These are phyloP conservation scores for Penicillium soppii DNA, from an alignment of 495 filamentous ascomycete species.

Conservation along the genomic window DNA sequence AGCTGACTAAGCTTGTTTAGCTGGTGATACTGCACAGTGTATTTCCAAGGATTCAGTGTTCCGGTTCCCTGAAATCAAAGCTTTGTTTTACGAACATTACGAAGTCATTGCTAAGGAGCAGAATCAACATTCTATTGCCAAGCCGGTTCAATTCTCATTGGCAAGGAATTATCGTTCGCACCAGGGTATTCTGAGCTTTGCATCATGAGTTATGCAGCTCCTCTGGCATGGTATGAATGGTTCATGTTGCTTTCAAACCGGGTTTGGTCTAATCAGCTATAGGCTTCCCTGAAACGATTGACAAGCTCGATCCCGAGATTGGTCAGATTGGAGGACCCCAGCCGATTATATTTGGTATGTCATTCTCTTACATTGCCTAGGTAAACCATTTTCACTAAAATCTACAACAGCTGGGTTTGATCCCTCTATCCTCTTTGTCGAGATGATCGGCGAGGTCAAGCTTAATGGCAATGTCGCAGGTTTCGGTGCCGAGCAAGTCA, in stretches of 20 bases:
- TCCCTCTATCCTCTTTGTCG: constrained; percentile 21
- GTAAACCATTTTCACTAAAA: constrained; percentile 5
- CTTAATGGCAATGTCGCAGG: constrained; percentile 27
- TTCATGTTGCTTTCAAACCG: neutral
- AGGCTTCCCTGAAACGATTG: constrained; percentile 41
- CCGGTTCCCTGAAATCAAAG: constrained; percentile 42
- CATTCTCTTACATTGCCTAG: neutral
- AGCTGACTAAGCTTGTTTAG: constrained; percentile 8
- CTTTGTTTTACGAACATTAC: constrained; percentile 36
- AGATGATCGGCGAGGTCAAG: constrained; percentile 23
- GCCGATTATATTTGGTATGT: constrained; percentile 36
- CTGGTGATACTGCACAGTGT: constrained; percentile 46
- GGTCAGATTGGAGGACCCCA: constrained; percentile 36
- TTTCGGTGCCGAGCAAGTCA: constrained; percentile 46
- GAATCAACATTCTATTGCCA: constrained; percentile 18
- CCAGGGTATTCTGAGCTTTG: constrained; percentile 42
- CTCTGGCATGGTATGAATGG: constrained; percentile 13
- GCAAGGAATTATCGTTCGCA: constrained; percentile 44
- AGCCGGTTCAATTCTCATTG: constrained; percentile 29
- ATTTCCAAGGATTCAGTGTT: constrained; percentile 47
- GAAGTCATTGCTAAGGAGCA: constrained; percentile 1
- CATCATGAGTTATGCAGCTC: constrained; percentile 36
- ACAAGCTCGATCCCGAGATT: constrained; percentile 40
- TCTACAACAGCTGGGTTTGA: constrained; percentile 23
- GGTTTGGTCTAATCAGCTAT: neutral